Conservation (phyloP, 1,284 basidiomycete genomes). For the Cutaneotrichosporon dermatis region DNA sequence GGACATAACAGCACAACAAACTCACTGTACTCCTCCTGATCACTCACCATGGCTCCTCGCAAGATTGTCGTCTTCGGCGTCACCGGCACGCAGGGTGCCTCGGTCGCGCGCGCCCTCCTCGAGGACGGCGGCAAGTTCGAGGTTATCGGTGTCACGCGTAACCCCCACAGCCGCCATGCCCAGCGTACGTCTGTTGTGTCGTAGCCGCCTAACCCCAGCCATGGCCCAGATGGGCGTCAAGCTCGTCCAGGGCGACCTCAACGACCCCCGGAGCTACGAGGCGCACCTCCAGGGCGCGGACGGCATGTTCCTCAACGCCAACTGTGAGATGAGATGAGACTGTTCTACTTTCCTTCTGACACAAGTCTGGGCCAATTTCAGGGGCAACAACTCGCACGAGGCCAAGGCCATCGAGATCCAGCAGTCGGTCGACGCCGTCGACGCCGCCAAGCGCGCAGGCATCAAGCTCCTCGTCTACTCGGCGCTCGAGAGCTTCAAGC, state of each 20-base stretch:
- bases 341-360: not conserved
- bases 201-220: slow-evolving; percentile 5
- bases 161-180: slow-evolving; percentile 5
- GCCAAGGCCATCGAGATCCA: slow-evolving; percentile 15
- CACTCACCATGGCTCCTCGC: slow-evolving; percentile 1
- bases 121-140: slow-evolving; percentile 9
- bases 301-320: slow-evolving; percentile 26
- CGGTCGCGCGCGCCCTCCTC: slow-evolving; percentile 17
- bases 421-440: slow-evolving; percentile 12
- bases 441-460: slow-evolving; percentile 8
- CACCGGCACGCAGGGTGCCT: slow-evolving; percentile 21
- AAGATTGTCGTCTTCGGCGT: slow-evolving; percentile 20
- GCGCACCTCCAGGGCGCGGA: slow-evolving; percentile 21
- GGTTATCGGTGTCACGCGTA: slow-evolving; percentile 23
- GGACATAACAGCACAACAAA: too few species aligned
- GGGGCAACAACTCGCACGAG: slow-evolving; percentile 14
- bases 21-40: too few species aligned
- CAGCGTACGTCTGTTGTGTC: slow-evolving; percentile 11
- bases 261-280: slow-evolving; percentile 20
- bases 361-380: slow-evolving; percentile 17
- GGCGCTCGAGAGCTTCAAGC: slow-evolving; percentile 22
- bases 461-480: slow-evolving; percentile 19
- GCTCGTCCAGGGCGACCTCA: slow-evolving; percentile 22
- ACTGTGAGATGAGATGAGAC: slow-evolving; percentile 18
- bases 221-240: slow-evolving; percentile 18